Base-by-base conservation (phyloP, 345 rosid genomes). In the Acer negundo region DNA sequence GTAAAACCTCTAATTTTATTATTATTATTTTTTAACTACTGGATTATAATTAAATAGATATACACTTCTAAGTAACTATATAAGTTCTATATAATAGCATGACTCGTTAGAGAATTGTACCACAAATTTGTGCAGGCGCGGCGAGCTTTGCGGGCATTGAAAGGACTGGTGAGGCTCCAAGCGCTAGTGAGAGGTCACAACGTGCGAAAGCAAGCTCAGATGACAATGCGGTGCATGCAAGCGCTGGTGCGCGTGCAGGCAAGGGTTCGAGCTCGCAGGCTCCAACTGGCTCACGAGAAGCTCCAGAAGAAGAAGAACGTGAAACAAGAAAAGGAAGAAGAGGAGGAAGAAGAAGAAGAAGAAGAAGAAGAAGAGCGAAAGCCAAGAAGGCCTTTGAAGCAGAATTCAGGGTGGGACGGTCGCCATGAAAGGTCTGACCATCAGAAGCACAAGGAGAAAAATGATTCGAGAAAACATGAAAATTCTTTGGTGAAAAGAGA, bases 141-240 rank as follows among this genome's bases (percentile, higher is more conserved):
- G 77, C 90, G 97, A 62, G 99, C 99, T 16, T 83, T 96, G 83
- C 89, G 97, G 20, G 99, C 98, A 2, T 83, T 94, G 80, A 94
- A 89, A 85, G 98, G 99, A 75, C 70, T 96, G 77, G 98, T 96
- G 81, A 89, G 97, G 86, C 88, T 96, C 40, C 99, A 96, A 73
- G 99, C 99, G 3, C 75, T 94, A 28, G 99, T 96, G 62, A 92
- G 99, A 77, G 99, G 99, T 17, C 86, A 96, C 77, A 93, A 96
- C 67, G 99, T 94, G 73, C 78, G 99, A 5, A 96, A 94, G 85
- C 98, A 94, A 82, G 98, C 99, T 8, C 95, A 92, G 75, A 96
- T 92, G 95, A 94, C 98, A 58, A 92, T 96, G 97, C 87, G 93
- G 75, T 92, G 98, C 82, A 96, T 94, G 99, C 99, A 96, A 80